Evolutionary conservation across 2,329 filamentous ascomycete species (phyloP), one percentile per base, ranked within the genome.

Genomic region (Phyllosticta citribraziliensis): DNA sequence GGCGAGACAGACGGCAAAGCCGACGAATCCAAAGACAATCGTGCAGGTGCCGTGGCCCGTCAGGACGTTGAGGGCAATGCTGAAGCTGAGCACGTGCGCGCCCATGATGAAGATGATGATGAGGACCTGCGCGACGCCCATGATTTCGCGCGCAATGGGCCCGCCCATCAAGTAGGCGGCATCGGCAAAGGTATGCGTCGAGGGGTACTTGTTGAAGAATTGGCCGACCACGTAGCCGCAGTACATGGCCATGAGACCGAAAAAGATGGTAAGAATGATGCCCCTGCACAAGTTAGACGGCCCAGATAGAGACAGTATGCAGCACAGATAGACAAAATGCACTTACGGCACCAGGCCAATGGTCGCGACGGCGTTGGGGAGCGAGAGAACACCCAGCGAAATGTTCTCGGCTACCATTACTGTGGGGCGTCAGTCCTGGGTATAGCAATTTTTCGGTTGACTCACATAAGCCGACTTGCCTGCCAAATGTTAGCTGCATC

Each of bases 61-160:
- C 58, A 89, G 76, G 56, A 79, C 83, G 66, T 85, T 85, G 72
- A 89, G 82, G 66, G 86, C 86, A 67, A 89, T 85, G 50, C 80
- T 81, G 65, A 88, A 88, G 0, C 85, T 88, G 63, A 89, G 75
- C 57, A 88, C 78, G 73, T 91, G 88, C 14, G 86, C 88, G 30
- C 82, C 85, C 73, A 87, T 85, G 66, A 88, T 81, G 73, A 90
- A 88, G 60, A 87, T 74, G 50, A 89, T 76, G 71, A 88, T 84
- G 19, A 89, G 72, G 10, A 81, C 75, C 66, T 87, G 85, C 64
- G 82, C 84, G 64, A 76, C 72, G 24, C 84, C 85, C 53, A 88
- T 75, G 33, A 89, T 65, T 69, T 88, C 84, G 64, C 84, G 82
- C 1, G 84, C 85, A 50, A 82, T 75, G 19, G 73, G 75, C 9